Base-by-base conservation (phyloP, 2,329 filamentous ascomycete species). In the Claviceps pusilla region DNA sequence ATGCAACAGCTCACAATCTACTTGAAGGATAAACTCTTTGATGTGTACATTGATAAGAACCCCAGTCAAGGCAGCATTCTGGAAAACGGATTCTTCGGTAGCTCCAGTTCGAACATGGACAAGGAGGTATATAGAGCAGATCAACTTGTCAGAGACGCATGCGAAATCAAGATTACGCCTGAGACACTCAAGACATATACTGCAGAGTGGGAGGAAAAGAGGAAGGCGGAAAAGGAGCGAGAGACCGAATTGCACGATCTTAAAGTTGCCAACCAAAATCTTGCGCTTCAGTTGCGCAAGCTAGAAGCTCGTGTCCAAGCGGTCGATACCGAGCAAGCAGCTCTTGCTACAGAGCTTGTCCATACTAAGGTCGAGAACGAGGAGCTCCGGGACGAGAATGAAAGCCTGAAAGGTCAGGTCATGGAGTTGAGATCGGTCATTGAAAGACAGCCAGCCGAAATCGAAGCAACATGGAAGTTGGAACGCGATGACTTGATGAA, bases 51-150 rank as follows among this genome's bases (percentile, higher is more conserved):
- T 58, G 93, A 98, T 69, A 87, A 89, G 62, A 81, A 89, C 7
- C 93, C 93, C 0, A 95, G 89, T 3, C 84, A 89, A n/a, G 89
- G 84, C 51, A 95, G 89, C 16, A 85, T 98, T 50, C 79, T 97
- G 1, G 93, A 98, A 68, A 95, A 89, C 47, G 93, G 93, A 14
- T 98, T 98, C 75, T 98, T 98, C 64, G 93, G 93, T 57, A 91
- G 86, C 66, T 91, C 89, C 29, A 89, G 87, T 39, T 83, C 84
- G n/a, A 87, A 83, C 60, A 79, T 89, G 12, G 93, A 98, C 66
- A 96, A 95, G 69, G 93, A 96, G 66, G 82, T 98, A 7, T 98
- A 98, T 67, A 84, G 90, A 51, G 93, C 93, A 16, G 93, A 98
- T 66, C 83, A 93, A 62, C 81, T 98, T 57, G 88, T 98, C 14